Evolutionary conservation across 805 yeast species (phyloP).

Genomic region (Kuraishia hungarica): DNA sequence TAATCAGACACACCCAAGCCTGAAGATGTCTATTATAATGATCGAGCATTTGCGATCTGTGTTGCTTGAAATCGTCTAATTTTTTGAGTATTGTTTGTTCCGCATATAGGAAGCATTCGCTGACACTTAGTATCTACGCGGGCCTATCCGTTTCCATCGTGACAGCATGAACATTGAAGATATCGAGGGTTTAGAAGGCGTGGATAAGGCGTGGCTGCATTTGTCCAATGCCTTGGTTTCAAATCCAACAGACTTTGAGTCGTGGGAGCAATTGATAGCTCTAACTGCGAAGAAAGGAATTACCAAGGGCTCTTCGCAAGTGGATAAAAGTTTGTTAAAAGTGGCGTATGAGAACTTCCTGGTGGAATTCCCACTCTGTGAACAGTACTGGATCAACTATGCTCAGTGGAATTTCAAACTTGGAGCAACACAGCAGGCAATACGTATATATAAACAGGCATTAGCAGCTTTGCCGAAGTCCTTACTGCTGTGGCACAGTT

Average conservation of each 20-base stretch:
- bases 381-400: conserved; percentile 50
- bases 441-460: conserved; percentile 27
- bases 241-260: conserved; percentile 23
- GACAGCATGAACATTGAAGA: neutral
- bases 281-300: conserved; percentile 26
- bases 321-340: conserved; percentile 25
- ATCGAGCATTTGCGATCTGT: too few species aligned
- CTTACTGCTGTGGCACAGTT: conserved; percentile 41
- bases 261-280: conserved; percentile 29
- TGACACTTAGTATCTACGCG: too few species aligned
- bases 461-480: conserved; percentile 33
- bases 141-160: neutral
- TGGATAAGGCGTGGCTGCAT: conserved; percentile 21
- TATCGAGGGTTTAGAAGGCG: conserved; percentile 7
- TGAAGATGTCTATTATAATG: too few species aligned
- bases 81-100: too few species aligned
- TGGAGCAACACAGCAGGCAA: conserved; percentile 31
- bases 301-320: conserved; percentile 23
- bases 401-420: conserved; percentile 38
- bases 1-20: neutral
- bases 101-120: too few species aligned
- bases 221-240: conserved; percentile 22
- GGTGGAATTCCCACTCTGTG: conserved; percentile 37
- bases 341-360: conserved; percentile 34
- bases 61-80: too few species aligned